Conservation (phyloP, 75 land plant species). For the Pinus tabuliformis region DNA sequence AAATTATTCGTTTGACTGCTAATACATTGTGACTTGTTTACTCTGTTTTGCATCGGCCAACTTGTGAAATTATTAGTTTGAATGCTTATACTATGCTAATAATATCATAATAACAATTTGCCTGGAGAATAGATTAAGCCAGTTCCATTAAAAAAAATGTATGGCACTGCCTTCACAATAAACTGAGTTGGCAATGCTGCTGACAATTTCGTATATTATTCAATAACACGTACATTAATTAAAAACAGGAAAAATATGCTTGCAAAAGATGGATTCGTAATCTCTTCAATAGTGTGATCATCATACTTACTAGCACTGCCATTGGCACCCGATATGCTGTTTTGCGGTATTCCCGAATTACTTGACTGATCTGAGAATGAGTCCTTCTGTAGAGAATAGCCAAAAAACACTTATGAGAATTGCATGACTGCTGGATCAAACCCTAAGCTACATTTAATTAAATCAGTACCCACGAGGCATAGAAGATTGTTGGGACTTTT, state of each 20-base stretch:
- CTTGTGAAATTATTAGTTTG: too few species aligned
- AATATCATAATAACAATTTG: neutral
- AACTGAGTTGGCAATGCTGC: too few species aligned
- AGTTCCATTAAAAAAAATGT: too few species aligned
- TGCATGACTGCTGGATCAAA: neutral
- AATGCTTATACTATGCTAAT: too few species aligned
- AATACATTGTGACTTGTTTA: too few species aligned
- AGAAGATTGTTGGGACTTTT: slow-evolving; percentile 64
- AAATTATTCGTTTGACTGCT: too few species aligned
- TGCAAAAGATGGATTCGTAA: neutral
- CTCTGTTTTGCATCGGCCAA: too few species aligned
- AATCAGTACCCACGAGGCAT: slow-evolving; percentile 75
- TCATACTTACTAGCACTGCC: slow-evolving; percentile 75
- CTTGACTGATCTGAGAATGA: slow-evolving; percentile 90
- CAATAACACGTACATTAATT: too few species aligned
- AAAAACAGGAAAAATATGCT: neutral
- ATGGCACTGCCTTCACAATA: neutral
- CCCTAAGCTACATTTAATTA: neutral
- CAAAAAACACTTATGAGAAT: neutral
- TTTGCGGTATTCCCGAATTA: slow-evolving; percentile 78
- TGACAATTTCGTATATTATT: too few species aligned
- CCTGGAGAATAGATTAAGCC: neutral
- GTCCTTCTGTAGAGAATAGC: slow-evolving; percentile 70
- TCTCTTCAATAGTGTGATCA: neutral
- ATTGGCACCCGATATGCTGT: slow-evolving; percentile 89